Percentiles rank a stretch among this genome's conserved stretches.
These are phyloP conservation scores for Besnoitia besnoiti DNA, from an alignment of 169 alveolate genomes.

Conservation along the genomic window DNA sequence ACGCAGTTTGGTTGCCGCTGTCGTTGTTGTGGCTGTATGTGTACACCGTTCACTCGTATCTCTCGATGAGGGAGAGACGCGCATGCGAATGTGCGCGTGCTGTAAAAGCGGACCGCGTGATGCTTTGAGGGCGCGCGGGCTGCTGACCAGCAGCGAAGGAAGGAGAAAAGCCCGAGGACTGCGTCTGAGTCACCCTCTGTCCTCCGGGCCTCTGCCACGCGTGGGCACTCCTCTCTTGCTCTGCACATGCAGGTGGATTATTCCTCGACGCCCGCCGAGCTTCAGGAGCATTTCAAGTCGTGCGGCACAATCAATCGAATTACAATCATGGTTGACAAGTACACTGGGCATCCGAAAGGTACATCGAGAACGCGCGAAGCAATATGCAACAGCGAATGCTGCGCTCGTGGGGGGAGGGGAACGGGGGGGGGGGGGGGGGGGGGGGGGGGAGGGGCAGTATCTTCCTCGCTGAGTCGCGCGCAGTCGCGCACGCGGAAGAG, in stretches of 20 bases:
- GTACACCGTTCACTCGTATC: not conserved
- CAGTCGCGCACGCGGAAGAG: no score
- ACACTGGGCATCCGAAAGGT: slow-evolving; percentile 93
- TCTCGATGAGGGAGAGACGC: not conserved
- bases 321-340: slow-evolving; percentile 92
- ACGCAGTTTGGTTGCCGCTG: not conserved
- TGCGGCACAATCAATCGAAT: slow-evolving; percentile 91
- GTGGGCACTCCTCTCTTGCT: no score
- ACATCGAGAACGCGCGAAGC: no score
- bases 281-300: slow-evolving; percentile 90
- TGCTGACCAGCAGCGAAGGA: no score
- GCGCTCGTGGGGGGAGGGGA: not conserved
- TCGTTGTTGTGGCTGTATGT: slow-evolving; percentile 1
- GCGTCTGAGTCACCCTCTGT: no score
- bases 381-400: slow-evolving; percentile 1
- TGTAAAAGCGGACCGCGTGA: no score
- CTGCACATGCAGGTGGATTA: slow-evolving; percentile 85
- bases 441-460: not conserved
- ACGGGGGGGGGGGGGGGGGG: not conserved
- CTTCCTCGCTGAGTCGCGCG: no score
- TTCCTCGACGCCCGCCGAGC: slow-evolving; percentile 89
- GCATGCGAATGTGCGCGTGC: no score
- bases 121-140: no score
- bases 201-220: no score
- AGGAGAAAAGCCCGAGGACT: no score